Conservation (phyloP, 208 protist species). For the Crithidia fasciculata region DNA sequence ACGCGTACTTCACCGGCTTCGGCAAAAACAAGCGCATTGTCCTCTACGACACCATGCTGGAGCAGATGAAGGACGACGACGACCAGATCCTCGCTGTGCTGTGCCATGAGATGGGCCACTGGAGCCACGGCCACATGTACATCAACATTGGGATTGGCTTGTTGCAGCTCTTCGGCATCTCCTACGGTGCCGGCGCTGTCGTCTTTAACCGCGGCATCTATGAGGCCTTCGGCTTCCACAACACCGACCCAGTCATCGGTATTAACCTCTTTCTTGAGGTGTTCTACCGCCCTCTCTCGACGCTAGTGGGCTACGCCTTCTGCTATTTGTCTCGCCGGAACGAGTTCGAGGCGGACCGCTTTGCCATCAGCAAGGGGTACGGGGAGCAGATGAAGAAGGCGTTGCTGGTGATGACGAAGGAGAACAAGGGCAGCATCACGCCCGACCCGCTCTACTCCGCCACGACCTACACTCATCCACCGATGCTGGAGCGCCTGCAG, state of each 20-base stretch:
- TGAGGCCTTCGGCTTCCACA: conserved; percentile 69
- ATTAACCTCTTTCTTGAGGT: conserved; percentile 58
- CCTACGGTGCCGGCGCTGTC: conserved; percentile 60
- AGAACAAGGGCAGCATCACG: conserved; percentile 67
- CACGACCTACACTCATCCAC: conserved; percentile 80
- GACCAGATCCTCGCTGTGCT: conserved; percentile 76
- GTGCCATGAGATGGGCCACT: conserved; percentile 92
- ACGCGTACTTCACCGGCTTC: conserved; percentile 92
- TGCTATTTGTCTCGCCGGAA: conserved; percentile 39
- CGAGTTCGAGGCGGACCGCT: conserved; percentile 84
- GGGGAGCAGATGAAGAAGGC: conserved; percentile 40
- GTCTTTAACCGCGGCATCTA: conserved; percentile 74
- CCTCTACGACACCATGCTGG: conserved; percentile 89
- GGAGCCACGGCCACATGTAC: conserved; percentile 72
- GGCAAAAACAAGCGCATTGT: conserved; percentile 89
- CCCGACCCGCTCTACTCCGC: conserved; percentile 77
- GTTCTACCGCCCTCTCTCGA: conserved; percentile 48
- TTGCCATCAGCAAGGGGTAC: conserved; percentile 59
- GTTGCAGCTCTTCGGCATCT: conserved; percentile 52
- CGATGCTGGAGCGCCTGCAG: conserved; percentile 69
- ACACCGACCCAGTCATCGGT: conserved; percentile 64
- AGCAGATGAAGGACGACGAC: conserved; percentile 67
- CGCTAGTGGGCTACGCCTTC: conserved; percentile 46
- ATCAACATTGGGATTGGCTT: conserved; percentile 40
- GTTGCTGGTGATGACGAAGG: conserved; percentile 58